These are phyloP conservation scores for Sambucus nigra DNA, from an alignment of 129 eudicot species.

Conservation along the genomic window DNA sequence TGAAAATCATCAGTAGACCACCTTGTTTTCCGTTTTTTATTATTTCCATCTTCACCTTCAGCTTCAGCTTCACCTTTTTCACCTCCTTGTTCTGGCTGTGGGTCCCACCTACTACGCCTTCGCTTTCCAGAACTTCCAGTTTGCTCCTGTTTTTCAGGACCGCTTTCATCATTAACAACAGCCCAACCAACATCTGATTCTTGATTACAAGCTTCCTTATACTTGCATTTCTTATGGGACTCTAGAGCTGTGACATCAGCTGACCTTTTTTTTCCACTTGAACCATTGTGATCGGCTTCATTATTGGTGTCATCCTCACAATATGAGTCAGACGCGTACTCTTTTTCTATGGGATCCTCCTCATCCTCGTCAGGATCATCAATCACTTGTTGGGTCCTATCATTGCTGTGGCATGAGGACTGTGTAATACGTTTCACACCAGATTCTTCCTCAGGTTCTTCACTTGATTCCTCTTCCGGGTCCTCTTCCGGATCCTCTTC, in stretches of 20 bases:
- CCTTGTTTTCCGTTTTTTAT: slow-evolving; percentile 26
- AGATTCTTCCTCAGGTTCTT: slow-evolving; percentile 9
- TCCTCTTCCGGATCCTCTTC: slow-evolving; percentile 10
- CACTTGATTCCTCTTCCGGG: slow-evolving; percentile 10
- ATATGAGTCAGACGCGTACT: slow-evolving; percentile 4
- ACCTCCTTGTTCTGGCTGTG: not conserved
- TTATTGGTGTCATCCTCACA: not conserved
- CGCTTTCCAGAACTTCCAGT: slow-evolving; percentile 7
- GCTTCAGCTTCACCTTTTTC: slow-evolving; percentile 9
- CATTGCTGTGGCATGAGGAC: not conserved
- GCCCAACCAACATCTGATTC: not conserved
- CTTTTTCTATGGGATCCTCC: slow-evolving; percentile 4
- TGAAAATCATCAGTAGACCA: slow-evolving; percentile 23
- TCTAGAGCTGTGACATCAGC: not conserved
- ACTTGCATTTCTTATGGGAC: not conserved
- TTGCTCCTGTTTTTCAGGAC: not conserved
- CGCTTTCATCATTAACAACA: not conserved
- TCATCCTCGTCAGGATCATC: slow-evolving; percentile 4
- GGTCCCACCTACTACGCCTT: slow-evolving; percentile 20
- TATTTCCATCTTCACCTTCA: slow-evolving; percentile 8
- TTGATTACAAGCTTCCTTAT: not conserved
- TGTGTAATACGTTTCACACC: slow-evolving; percentile 1
- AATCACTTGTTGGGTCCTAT: not conserved
- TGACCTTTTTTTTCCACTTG: slow-evolving; percentile 1
- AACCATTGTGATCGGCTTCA: not conserved